phyloP scores from a whole-genome alignment of 2,329 filamentous ascomycete species.

The Diaporthe ilicicola region DNA sequence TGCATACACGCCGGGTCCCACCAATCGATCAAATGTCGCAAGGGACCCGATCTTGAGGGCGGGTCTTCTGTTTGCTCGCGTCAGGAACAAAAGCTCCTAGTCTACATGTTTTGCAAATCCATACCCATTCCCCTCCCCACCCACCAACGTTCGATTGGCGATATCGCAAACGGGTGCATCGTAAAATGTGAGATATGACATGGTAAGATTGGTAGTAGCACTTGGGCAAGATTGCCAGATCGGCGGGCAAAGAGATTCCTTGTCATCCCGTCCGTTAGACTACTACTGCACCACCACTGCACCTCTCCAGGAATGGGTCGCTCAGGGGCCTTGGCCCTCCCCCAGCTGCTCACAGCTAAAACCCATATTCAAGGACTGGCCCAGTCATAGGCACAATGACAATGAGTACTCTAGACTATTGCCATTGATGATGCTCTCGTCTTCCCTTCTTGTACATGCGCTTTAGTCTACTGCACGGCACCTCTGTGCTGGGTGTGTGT shows the following conservation, averaged over 20 bases:
- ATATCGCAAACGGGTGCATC: neutral
- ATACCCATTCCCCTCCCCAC: neutral
- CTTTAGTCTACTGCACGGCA: neutral
- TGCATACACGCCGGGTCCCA: neutral
- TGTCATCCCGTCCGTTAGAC: neutral
- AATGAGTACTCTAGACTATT: neutral
- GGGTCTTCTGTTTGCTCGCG: neutral
- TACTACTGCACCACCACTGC: too few species aligned
- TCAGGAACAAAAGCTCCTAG: neutral
- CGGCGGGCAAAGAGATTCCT: neutral
- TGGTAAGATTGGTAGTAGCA: neutral
- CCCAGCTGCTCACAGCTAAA: neutral
- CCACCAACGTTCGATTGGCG: neutral
- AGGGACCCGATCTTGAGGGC: neutral
- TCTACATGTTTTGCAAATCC: neutral
- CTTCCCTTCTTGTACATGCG: neutral
- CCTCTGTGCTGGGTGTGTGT: neutral
- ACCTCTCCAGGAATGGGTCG: neutral
- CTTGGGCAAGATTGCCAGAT: conserved; percentile 2
- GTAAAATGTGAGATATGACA: neutral
- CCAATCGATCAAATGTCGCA: neutral
- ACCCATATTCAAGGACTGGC: neutral
- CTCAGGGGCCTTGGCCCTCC: too few species aligned
- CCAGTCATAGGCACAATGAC: neutral
- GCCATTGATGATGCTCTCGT: neutral